These are phyloP conservation scores for Colletotrichum tropicale DNA, from an alignment of 2,329 filamentous ascomycete species.

Conservation along the genomic window DNA sequence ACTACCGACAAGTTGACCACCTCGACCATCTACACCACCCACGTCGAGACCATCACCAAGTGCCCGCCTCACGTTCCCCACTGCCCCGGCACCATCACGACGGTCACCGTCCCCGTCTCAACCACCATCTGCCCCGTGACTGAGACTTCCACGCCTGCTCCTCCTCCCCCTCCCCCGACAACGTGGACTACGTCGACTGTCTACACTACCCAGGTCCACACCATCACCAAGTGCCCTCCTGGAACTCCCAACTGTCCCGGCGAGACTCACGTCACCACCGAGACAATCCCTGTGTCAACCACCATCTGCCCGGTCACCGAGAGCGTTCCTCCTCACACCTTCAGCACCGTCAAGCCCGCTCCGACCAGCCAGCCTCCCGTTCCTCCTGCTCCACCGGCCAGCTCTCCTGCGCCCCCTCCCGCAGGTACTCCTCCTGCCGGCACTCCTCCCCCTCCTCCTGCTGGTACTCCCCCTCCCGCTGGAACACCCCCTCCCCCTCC, in stretches of 20 bases:
- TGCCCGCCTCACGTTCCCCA: slow-evolving; percentile 18
- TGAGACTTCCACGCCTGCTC: not conserved
- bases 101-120: slow-evolving; percentile 40
- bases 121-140: slow-evolving; percentile 40
- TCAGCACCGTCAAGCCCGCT: not conserved
- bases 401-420: not conserved
- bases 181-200: slow-evolving; percentile 44
- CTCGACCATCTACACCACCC: slow-evolving; percentile 23
- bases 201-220: slow-evolving; percentile 49
- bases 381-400: not conserved
- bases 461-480: not conserved
- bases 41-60: slow-evolving; percentile 16
- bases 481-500: not conserved
- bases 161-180: slow-evolving; percentile 12
- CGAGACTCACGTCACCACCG: slow-evolving; percentile 37
- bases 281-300: slow-evolving; percentile 36
- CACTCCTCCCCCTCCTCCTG: not conserved
- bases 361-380: not conserved
- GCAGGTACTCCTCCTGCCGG: not conserved
- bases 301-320: slow-evolving; percentile 45
- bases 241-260: slow-evolving; percentile 39
- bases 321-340: not conserved
- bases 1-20: slow-evolving; percentile 17
- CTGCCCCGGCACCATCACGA: slow-evolving; percentile 35
- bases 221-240: slow-evolving; percentile 59